Conservation (phyloP, 2,329 filamentous ascomycete genomes). For the Sclerotinia nivalis region DNA sequence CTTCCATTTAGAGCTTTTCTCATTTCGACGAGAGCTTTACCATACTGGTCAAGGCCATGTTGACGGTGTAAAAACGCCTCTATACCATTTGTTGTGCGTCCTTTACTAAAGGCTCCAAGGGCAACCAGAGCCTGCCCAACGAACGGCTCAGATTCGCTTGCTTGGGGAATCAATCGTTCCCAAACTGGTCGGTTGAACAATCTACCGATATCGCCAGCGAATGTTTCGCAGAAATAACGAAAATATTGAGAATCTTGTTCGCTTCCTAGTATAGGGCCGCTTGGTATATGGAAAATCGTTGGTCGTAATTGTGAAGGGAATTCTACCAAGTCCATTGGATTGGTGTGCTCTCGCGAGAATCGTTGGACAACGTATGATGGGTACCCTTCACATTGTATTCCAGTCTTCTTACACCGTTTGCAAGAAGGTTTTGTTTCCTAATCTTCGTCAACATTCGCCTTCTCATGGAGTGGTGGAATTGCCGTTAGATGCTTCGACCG, state of each 20-base stretch:
- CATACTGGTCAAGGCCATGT: slow-evolving; percentile 21
- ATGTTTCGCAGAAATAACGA: slow-evolving; percentile 28
- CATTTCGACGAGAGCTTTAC: slow-evolving; percentile 22
- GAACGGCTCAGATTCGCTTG: slow-evolving; percentile 28
- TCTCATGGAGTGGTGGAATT: neutral
- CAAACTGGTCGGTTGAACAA: slow-evolving; percentile 28
- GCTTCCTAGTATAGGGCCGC: slow-evolving; percentile 22
- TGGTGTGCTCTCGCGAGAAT: neutral
- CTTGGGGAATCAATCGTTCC: slow-evolving; percentile 31
- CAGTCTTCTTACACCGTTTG: slow-evolving; percentile 26
- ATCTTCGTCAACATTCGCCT: neutral
- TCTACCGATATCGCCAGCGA: slow-evolving; percentile 26
- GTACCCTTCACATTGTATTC: slow-evolving; percentile 31
- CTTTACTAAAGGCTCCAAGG: slow-evolving; percentile 29
- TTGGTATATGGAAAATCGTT: neutral
- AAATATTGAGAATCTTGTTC: slow-evolving; percentile 29
- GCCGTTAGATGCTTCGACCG: neutral
- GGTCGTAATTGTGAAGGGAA: neutral
- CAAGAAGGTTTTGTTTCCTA: slow-evolving; percentile 32
- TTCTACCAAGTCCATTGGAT: slow-evolving; percentile 1
- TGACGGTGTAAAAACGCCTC: slow-evolving; percentile 16
- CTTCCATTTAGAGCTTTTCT: slow-evolving; percentile 16
- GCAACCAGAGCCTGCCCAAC: slow-evolving; percentile 31
- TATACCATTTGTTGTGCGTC: neutral
- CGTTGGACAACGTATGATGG: neutral